Evolutionary conservation across 129 eudicot genomes (phyloP).

Genomic region (Artemisia annua): DNA sequence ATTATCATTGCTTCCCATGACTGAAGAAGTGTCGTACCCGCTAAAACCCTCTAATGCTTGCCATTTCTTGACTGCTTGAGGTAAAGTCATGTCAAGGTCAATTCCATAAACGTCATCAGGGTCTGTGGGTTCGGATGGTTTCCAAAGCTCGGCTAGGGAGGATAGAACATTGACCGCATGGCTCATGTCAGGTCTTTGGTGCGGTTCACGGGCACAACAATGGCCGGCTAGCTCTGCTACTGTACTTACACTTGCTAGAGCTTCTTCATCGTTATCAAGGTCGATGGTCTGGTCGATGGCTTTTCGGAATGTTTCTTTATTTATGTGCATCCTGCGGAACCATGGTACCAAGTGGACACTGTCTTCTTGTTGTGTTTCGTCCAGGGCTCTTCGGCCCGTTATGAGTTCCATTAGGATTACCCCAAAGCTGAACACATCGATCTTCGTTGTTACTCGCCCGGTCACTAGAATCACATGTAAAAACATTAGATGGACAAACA

Average conservation of each 20-base stretch:
- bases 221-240: slow-evolving; percentile 89
- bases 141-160: slow-evolving; percentile 83
- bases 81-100: slow-evolving; percentile 77
- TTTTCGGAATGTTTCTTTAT: slow-evolving; percentile 71
- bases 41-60: slow-evolving; percentile 83
- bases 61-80: slow-evolving; percentile 91
- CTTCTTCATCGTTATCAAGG: slow-evolving; percentile 68
- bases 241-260: slow-evolving; percentile 64
- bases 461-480: slow-evolving; percentile 51
- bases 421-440: slow-evolving; percentile 92
- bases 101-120: slow-evolving; percentile 68
- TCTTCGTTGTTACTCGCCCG: slow-evolving; percentile 83
- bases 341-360: slow-evolving; percentile 82
- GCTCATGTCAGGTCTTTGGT: slow-evolving; percentile 94
- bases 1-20: slow-evolving; percentile 51
- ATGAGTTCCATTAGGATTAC: slow-evolving; percentile 86
- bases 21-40: slow-evolving; percentile 50
- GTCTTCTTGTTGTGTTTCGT: slow-evolving; percentile 72
- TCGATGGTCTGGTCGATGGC: slow-evolving; percentile 71
- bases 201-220: slow-evolving; percentile 84
- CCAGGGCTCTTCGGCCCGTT: slow-evolving; percentile 84
- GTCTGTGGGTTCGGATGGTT: slow-evolving; percentile 65
- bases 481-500: neutral
- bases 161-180: slow-evolving; percentile 88
- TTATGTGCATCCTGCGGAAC: slow-evolving; percentile 85